These are phyloP conservation scores for Hygrophila difformis DNA, from an alignment of 257 asterid genomes.

Conservation along the genomic window DNA sequence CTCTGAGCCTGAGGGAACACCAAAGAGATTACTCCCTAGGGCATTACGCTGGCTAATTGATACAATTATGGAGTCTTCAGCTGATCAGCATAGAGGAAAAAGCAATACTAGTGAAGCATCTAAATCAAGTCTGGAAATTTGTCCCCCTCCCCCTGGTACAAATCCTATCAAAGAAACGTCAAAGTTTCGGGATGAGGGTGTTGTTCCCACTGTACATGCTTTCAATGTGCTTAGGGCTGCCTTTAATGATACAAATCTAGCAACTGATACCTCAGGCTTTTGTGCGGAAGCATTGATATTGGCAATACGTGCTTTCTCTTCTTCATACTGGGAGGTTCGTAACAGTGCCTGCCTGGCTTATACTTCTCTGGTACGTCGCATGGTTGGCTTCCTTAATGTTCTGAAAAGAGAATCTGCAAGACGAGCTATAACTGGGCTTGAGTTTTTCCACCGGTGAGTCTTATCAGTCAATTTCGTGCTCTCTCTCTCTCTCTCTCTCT, in stretches of 20 bases:
- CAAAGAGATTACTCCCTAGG: conserved; percentile 82
- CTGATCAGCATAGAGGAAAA: conserved; percentile 31
- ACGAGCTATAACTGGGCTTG: conserved; percentile 88
- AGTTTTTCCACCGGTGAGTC: conserved; percentile 83
- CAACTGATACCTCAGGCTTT: conserved; percentile 93
- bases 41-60: conserved; percentile 80
- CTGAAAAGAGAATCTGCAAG: conserved; percentile 89
- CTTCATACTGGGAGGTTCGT: conserved; percentile 93
- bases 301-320: conserved; percentile 80
- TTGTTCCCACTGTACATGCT: conserved; percentile 88
- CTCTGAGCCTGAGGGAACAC: conserved; percentile 96
- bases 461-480: conserved; percentile 6
- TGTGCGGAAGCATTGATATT: conserved; percentile 77
- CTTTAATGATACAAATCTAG: conserved; percentile 86
- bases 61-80: conserved; percentile 46
- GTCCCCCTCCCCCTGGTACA: conserved; percentile 20
- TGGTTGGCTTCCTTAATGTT: conserved; percentile 90
- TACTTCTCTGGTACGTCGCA: conserved; percentile 93
- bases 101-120: conserved; percentile 16
- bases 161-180: conserved; percentile 38
- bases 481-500: neutral
- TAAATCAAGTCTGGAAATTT: conserved; percentile 16
- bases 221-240: conserved; percentile 88
- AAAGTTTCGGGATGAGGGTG: conserved; percentile 91
- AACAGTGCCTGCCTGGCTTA: conserved; percentile 97